Evolutionary conservation across 257 asterid species (phyloP).

Genomic region (Leonotis leonurus): DNA sequence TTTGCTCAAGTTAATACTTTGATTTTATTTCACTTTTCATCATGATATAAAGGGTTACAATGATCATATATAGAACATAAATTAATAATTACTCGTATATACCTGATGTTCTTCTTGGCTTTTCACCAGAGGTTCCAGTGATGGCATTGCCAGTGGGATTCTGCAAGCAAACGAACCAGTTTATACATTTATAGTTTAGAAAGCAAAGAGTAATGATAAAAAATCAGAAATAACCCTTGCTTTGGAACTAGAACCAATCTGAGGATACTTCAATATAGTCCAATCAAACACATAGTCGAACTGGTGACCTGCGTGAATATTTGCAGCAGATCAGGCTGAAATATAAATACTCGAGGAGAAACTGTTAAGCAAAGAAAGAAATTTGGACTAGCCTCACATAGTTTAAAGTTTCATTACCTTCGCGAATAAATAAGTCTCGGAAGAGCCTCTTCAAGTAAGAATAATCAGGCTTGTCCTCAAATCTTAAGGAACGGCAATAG

Average conservation of each 20-base stretch:
- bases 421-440: slow-evolving; percentile 82
- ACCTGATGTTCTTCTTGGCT: slow-evolving; percentile 51
- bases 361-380: slow-evolving; percentile 13
- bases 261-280: slow-evolving; percentile 90
- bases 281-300: slow-evolving; percentile 91
- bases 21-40: too few species aligned
- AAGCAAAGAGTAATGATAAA: slow-evolving; percentile 6
- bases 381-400: background rate
- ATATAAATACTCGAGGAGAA: slow-evolving; percentile 1
- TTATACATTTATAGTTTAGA: slow-evolving; percentile 2
- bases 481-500: slow-evolving; percentile 81
- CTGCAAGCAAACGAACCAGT: slow-evolving; percentile 36
- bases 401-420: slow-evolving; percentile 41
- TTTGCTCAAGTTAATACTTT: too few species aligned
- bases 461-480: slow-evolving; percentile 93
- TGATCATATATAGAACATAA: background rate
- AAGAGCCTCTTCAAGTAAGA: slow-evolving; percentile 89
- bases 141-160: slow-evolving; percentile 47
- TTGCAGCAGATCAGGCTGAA: slow-evolving; percentile 1
- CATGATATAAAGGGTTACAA: too few species aligned
- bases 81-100: background rate
- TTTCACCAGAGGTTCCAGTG: slow-evolving; percentile 48
- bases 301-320: slow-evolving; percentile 62
- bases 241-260: slow-evolving; percentile 74
- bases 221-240: slow-evolving; percentile 50